A percentile compares a stretch with the other conserved stretches of the same genome.
phyloP scores from a whole-genome alignment of 2,329 filamentous ascomycete species.

The Trichoderma aggressivum region DNA sequence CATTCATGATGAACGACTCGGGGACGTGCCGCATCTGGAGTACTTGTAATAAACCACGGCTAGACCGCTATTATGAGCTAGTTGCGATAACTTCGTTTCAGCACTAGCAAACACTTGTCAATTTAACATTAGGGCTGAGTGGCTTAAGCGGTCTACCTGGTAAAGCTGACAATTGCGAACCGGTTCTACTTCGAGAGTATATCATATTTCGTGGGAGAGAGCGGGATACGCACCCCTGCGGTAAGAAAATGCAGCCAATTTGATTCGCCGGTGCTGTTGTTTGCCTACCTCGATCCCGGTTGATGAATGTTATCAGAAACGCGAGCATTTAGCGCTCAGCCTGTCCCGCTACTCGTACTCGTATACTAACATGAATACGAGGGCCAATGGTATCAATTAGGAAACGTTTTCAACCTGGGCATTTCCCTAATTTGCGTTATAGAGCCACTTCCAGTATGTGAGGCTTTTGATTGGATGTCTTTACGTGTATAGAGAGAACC shows the following conservation, averaged over 20 bases:
- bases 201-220: neutral
- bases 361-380: neutral
- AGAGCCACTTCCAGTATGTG: neutral
- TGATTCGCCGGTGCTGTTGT: neutral
- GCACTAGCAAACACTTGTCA: neutral
- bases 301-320: neutral
- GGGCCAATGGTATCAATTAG: neutral
- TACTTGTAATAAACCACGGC: neutral
- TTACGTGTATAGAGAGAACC: neutral
- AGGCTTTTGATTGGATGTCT: neutral
- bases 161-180: neutral
- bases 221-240: neutral
- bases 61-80: neutral
- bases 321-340: neutral
- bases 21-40: neutral
- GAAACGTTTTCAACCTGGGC: neutral
- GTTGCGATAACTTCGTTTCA: neutral
- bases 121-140: neutral
- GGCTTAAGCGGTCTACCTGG: neutral
- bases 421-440: neutral
- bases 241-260: neutral
- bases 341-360: neutral
- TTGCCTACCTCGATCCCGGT: neutral
- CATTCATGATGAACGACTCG: neutral
- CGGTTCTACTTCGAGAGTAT: neutral